Base-by-base conservation (phyloP, 768 basidiomycete genomes). In the Lentinus brumalis region DNA sequence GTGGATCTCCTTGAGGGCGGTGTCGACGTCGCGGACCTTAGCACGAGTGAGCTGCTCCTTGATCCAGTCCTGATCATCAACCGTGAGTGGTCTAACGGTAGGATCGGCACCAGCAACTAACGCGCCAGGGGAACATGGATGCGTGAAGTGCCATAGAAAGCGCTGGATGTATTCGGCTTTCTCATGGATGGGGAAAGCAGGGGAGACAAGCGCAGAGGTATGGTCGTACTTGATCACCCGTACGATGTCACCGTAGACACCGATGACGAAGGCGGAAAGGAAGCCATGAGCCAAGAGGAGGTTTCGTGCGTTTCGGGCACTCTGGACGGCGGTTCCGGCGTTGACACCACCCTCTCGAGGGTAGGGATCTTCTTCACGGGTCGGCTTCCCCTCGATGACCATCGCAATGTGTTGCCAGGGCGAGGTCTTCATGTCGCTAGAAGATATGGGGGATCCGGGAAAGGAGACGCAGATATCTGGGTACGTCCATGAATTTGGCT, bases 221-320 rank as follows among this genome's bases (percentile, higher is more conserved):
- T 57, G 59, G 41, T 64, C 63, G 44, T 61, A 60, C 21, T 56
- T 59, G 15, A 38, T 47, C 21, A 64, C 38, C 8, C 63, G 63
- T 21, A 49, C 29, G n/a, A 16, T 53, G 41, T 31, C 21, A 18
- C 59, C 63, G 38, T 64, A 64, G n/a, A 64, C 32, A 8, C 63
- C 63, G 32, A 64, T 30, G 12, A 56, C 53, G 41, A 58, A 64
- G 4, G 56, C 47, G 29, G 26, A 32, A n/a, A 64, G 56, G 32
- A 53, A 35, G 11, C 56, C 52, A 40, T 60, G 58, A 6, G 59
- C 59, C 15, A 57, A 35, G 42, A 64, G 14, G 15, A 64, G 52
- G 31, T 56, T 61, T 2, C 59, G 51, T 3, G 59, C 63, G 41
- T 49, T 58, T 31, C 44, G 49, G 2, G 59, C 56, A 2, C 57